phyloP scores from a whole-genome alignment of 2,329 filamentous ascomycete species.

The Scorias spongiosa region DNA sequence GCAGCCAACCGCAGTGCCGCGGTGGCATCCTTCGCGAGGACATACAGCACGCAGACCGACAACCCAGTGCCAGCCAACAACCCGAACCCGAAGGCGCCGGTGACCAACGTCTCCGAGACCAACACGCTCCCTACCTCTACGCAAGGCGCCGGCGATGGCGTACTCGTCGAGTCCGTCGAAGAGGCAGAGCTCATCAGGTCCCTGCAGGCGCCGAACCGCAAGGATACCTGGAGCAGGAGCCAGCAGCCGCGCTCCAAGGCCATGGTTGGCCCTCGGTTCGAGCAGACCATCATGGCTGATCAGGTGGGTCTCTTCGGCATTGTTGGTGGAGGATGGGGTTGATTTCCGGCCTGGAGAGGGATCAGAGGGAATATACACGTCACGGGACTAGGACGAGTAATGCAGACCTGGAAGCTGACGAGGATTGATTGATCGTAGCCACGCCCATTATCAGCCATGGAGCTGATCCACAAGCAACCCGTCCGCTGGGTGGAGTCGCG shows the following conservation, averaged over 20 bases:
- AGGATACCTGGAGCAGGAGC: slow-evolving; percentile 66
- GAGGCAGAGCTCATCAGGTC: slow-evolving; percentile 41
- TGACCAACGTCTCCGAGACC: slow-evolving; percentile 39
- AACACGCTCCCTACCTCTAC: slow-evolving; percentile 42
- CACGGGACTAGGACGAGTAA: not conserved
- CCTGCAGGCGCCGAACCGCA: slow-evolving; percentile 76
- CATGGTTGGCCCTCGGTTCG: slow-evolving; percentile 89
- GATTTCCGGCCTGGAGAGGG: not conserved
- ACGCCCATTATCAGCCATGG: slow-evolving; percentile 76
- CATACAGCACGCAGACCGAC: slow-evolving; percentile 18
- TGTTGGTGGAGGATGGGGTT: not conserved
- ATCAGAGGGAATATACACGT: not conserved
- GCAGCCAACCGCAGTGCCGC: slow-evolving; percentile 3
- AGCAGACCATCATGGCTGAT: slow-evolving; percentile 84
- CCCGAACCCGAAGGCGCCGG: slow-evolving; percentile 33
- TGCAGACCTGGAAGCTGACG: too few relatives aligned
- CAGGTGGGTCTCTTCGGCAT: slow-evolving; percentile 50
- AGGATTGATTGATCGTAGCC: slow-evolving; percentile 41
- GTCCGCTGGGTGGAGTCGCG: slow-evolving; percentile 80
- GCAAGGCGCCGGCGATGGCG: slow-evolving; percentile 33
- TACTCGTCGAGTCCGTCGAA: slow-evolving; percentile 40
- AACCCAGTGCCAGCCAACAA: slow-evolving; percentile 48
- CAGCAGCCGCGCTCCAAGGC: slow-evolving; percentile 68
- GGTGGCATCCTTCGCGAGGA: slow-evolving; percentile 1
- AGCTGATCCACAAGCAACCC: slow-evolving; percentile 89